Evolutionary conservation across 2,329 filamentous ascomycete species (phyloP), one percentile per base, ranked within the genome.

Genomic region (Fusarium sulawesiense): DNA sequence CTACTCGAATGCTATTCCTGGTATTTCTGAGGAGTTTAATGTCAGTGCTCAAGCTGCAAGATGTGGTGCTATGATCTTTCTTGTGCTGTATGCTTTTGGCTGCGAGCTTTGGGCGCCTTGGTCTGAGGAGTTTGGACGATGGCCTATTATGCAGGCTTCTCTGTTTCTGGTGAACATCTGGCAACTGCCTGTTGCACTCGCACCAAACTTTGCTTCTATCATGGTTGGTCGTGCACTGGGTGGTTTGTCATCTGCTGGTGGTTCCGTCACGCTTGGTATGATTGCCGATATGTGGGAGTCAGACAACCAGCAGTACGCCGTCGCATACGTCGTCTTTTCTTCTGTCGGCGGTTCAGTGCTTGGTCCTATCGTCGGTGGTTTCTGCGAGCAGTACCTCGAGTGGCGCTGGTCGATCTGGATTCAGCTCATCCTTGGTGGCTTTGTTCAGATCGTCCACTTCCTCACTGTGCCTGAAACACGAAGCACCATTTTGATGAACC

Each of bases 81-180:
- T 97, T 41, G 86, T 96, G 53, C 79, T 90, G 4, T 96, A 97
- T 78, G 93, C 92, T 40, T 94, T 96, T 77, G 93, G 93, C 37
- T 96, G 93, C 78, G 93, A 96, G 79, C 85, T 95, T 0, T 96
- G 93, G 93, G 93, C 93, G 0, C 93, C 93, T 0, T 96, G 93
- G 92, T 92, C 89, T 47, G 93, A 97, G 78, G 93, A 96, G 75
- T 84, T 95, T 51, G 93, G 93, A 21, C 88, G 93, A 51, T 92
- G 89, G 83, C 90, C 90, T 3, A 87, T 96, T 58, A 84, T 95
- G 23, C 93, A 95, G 83, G 80, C 86, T 25, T 92, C 89, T 40
- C 81, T 96, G 56, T 86, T 92, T 68, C 82, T 96, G 13, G 92
- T 94, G 78, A 96, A 96, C 73, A 79, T 95, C 58, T 96, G 87